Percentiles rank a stretch among this genome's conserved stretches.
These are phyloP conservation scores for Corchorus olitorius DNA, from an alignment of 345 rosid species.

Conservation along the genomic window DNA sequence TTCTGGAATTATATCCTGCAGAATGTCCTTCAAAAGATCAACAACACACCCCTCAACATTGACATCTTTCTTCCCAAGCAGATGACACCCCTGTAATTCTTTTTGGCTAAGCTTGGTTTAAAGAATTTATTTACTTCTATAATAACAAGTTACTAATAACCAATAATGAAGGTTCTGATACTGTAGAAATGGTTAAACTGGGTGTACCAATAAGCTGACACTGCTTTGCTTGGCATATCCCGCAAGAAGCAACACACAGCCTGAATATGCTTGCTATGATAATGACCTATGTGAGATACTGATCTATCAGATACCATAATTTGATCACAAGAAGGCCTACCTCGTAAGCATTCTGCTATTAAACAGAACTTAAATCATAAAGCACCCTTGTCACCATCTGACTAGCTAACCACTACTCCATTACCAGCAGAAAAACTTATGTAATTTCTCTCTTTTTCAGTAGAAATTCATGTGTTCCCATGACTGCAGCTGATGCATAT, in stretches of 20 bases:
- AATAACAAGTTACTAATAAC: neutral
- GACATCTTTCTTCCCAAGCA: no score
- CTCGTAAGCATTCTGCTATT: neutral
- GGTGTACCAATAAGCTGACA: neutral
- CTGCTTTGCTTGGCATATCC: neutral
- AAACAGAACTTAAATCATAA: neutral
- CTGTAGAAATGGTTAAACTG: neutral
- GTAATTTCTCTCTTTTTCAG: neutral
- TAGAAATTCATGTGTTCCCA: neutral
- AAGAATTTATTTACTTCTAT: neutral
- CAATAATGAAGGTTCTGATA: neutral
- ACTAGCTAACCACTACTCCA: constrained; percentile 2
- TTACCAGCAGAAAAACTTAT: neutral
- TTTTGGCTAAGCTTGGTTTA: neutral
- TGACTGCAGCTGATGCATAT: neutral
- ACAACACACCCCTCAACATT: no score
- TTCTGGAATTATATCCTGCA: no score
- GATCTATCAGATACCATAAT: neutral
- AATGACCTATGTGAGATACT: neutral
- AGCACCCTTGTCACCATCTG: neutral
- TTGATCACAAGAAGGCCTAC: neutral
- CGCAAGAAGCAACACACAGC: no score
- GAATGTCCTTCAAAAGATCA: no score
- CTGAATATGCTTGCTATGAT: neutral
- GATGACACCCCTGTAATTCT: no score